Conservation (phyloP, 2,329 filamentous ascomycete genomes). For the Aspergillus fischeri region DNA sequence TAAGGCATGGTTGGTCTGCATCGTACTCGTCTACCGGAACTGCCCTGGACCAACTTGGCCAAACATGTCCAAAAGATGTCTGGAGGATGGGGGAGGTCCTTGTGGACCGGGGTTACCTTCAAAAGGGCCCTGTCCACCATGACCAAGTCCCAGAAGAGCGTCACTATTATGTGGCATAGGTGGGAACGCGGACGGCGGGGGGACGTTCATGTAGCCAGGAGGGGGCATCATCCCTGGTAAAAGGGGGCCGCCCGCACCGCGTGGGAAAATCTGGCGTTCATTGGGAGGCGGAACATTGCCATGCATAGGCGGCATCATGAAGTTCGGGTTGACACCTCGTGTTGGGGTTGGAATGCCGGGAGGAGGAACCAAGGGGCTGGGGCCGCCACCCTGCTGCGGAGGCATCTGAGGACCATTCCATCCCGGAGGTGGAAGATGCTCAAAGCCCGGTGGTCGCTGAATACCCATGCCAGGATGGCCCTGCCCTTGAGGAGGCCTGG, state of each 20-base stretch:
- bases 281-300: conserved; percentile 30
- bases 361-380: conserved; percentile 32
- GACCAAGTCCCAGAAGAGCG: conserved; percentile 34
- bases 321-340: conserved; percentile 36
- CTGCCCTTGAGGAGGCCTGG: conserved; percentile 29
- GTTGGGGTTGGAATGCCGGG: conserved; percentile 37
- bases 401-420: conserved; percentile 35
- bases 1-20: background rate
- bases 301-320: conserved; percentile 33
- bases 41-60: conserved; percentile 35
- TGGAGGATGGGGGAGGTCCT: conserved; percentile 35
- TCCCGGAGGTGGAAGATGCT: conserved; percentile 39
- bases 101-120: conserved; percentile 34
- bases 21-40: conserved; percentile 24
- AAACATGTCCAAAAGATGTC: conserved; percentile 44
- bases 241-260: conserved; percentile 32
- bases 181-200: conserved; percentile 36
- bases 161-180: conserved; percentile 38
- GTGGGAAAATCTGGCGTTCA: conserved; percentile 37
- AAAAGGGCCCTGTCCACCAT: conserved; percentile 32
- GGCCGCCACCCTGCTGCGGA: conserved; percentile 32
- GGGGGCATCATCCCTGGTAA: conserved; percentile 45
- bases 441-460: conserved; percentile 43
- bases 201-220: conserved; percentile 43
- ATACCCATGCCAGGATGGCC: conserved; percentile 36